Base-by-base conservation (phyloP, 495 filamentous ascomycete genomes). In the Penicillium waksmanii region DNA sequence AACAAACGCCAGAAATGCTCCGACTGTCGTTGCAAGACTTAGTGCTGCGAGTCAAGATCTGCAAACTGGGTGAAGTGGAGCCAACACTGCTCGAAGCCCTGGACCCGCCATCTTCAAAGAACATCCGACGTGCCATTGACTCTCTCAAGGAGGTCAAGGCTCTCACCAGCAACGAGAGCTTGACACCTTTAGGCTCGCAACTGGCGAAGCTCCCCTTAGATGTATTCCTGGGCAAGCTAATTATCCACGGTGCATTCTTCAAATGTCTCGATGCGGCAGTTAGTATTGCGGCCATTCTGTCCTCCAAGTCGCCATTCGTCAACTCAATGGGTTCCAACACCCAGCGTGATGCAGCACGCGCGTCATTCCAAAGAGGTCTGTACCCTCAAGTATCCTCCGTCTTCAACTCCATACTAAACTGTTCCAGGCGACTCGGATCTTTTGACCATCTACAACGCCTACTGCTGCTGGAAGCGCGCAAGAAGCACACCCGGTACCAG, bases 1-100 rank as follows among this genome's bases (percentile, higher is more conserved):
- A 97, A 67, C 95, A 98, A 77, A 96, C 89, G 0, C 95, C 95
- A 0, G 95, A 98, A 71, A 92, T 98, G 83, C 86, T 98, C 44
- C 88, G 95, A 3, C 82, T 98, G 6, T 97, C 93, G 0, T 76
- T 98, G 10, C 94, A 98, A 74, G 95, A 98, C 63, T 83, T 97
- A 3, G 91, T 93, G 9, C 87, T 98, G 61, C 87, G 95, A n/a
- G 92, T 97, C 61, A 98, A 98, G 75, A 95, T 96, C 36, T 98
- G 93, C 76, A 95, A 93, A 66, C 82, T 98, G 51, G 95, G 95
- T 3, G 86, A 88, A 49, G 93, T 98, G 51, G 94, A 97, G 66
- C 83, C 92, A 60, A 96, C 92, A 0, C 80, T 98, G 5, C 82
- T 88, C n/a, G 85, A 95, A 71, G 95, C 95, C 8, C 77, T 98